These are phyloP conservation scores for Epichloe uncinata DNA, from an alignment of 2,329 filamentous ascomycete genomes.

Conservation along the genomic window DNA sequence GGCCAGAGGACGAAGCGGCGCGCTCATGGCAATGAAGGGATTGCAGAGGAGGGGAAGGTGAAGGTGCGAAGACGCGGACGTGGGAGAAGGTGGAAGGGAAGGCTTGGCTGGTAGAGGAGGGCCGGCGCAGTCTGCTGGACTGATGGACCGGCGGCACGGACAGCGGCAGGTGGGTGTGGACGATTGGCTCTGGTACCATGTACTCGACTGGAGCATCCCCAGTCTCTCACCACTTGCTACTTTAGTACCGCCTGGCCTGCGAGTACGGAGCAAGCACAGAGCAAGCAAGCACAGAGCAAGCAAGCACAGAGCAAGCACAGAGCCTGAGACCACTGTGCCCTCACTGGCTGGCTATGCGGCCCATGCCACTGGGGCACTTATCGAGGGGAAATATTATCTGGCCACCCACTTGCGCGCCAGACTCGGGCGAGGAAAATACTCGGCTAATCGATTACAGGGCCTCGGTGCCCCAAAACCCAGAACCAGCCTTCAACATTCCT, in stretches of 20 bases:
- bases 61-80: constrained; percentile 2
- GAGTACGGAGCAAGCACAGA: no score
- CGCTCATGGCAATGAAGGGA: constrained; percentile 6
- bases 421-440: constrained; percentile 1
- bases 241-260: no score
- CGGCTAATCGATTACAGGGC: constrained; percentile 4
- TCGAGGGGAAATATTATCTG: no score
- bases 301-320: no score
- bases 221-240: neutral
- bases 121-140: constrained; percentile 3
- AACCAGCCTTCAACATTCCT: neutral
- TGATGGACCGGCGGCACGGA: neutral
- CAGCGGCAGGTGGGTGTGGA: neutral
- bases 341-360: no score
- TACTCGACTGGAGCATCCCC: no score
- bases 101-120: constrained; percentile 2
- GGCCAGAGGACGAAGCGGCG: constrained; percentile 2
- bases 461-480: neutral
- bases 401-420: neutral
- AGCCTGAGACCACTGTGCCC: no score
- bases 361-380: no score
- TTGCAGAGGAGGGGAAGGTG: constrained; percentile 2
- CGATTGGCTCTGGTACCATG: no score
- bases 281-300: no score
- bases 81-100: neutral